Conservation (phyloP, 1,139 yeast genomes). For the Suhomyces terraborum region DNA sequence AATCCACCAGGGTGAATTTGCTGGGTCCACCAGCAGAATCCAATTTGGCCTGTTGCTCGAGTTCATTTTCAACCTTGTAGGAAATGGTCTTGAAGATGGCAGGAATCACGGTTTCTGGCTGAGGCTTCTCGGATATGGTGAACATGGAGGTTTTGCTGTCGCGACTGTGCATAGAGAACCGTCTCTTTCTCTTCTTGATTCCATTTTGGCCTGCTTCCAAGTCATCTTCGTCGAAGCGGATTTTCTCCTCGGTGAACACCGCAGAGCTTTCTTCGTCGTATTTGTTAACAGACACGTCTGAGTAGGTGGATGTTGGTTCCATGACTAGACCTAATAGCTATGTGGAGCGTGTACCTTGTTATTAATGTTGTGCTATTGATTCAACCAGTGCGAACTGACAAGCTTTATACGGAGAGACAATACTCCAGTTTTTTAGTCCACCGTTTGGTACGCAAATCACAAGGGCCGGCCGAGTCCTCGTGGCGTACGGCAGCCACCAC, state of each 20-base stretch:
- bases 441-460: too few relatives aligned
- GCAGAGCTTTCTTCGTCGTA: slow-evolving; percentile 9
- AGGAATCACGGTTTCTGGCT: slow-evolving; percentile 36
- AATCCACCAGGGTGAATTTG: slow-evolving; percentile 27
- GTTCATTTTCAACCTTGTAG: slow-evolving; percentile 34
- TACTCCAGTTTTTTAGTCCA: too few relatives aligned
- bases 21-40: slow-evolving; percentile 10
- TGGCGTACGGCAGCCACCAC: too few relatives aligned
- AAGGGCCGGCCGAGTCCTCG: too few relatives aligned
- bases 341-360: too few relatives aligned
- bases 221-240: slow-evolving; percentile 13
- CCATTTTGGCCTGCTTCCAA: slow-evolving; percentile 9
- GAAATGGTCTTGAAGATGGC: slow-evolving; percentile 41
- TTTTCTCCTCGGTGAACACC: slow-evolving; percentile 9
- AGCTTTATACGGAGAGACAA: too few relatives aligned
- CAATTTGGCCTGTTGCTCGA: slow-evolving; percentile 13
- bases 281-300: slow-evolving; percentile 10
- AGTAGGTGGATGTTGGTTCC: slow-evolving; percentile 7
- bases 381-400: too few relatives aligned
- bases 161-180: slow-evolving; percentile 14
- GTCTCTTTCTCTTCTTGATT: slow-evolving; percentile 6
- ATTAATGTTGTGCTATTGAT: too few relatives aligned
- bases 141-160: slow-evolving; percentile 10
- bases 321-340: too few relatives aligned
- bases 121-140: slow-evolving; percentile 21